A percentile compares a stretch with the other conserved stretches of the same genome.
phyloP scores from a whole-genome alignment of 1,139 yeast species.

The Kodamaea sp. region DNA sequence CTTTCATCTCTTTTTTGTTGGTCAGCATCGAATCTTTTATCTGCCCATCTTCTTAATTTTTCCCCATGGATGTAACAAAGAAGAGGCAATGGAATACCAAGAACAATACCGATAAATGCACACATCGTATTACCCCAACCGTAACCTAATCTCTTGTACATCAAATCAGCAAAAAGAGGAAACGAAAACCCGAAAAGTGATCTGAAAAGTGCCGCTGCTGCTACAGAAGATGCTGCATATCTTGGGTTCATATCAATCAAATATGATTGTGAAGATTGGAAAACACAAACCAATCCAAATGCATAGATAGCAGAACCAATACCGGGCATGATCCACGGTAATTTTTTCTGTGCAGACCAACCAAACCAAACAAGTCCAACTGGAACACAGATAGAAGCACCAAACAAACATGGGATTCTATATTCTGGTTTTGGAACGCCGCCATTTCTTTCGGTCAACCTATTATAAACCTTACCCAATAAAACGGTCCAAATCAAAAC shows the following conservation, averaged over 20 bases:
- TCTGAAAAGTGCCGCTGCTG: slow-evolving; percentile 47
- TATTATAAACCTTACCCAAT: slow-evolving; percentile 30
- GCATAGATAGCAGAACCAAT: slow-evolving; percentile 44
- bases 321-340: slow-evolving; percentile 48
- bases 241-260: slow-evolving; percentile 45
- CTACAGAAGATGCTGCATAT: slow-evolving; percentile 44
- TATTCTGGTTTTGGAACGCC: slow-evolving; percentile 43
- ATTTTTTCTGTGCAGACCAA: slow-evolving; percentile 40
- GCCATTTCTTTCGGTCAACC: slow-evolving; percentile 27
- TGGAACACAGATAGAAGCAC: slow-evolving; percentile 36
- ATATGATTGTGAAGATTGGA: slow-evolving; percentile 42
- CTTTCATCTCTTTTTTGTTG: slow-evolving; percentile 32
- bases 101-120: slow-evolving; percentile 35
- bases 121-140: slow-evolving; percentile 49
- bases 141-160: slow-evolving; percentile 38
- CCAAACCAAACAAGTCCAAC: slow-evolving; percentile 46
- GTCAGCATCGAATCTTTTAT: slow-evolving; percentile 29
- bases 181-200: slow-evolving; percentile 42
- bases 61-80: slow-evolving; percentile 41
- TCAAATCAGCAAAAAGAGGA: slow-evolving; percentile 40
- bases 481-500: slow-evolving; percentile 37
- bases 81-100: slow-evolving; percentile 46
- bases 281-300: slow-evolving; percentile 43
- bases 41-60: slow-evolving; percentile 34
- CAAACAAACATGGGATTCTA: slow-evolving; percentile 40